Evolutionary conservation across 2,329 filamentous ascomycete species (phyloP), one percentile per base, ranked within the genome.

Genomic region (Emericellopsis cladophorae): DNA sequence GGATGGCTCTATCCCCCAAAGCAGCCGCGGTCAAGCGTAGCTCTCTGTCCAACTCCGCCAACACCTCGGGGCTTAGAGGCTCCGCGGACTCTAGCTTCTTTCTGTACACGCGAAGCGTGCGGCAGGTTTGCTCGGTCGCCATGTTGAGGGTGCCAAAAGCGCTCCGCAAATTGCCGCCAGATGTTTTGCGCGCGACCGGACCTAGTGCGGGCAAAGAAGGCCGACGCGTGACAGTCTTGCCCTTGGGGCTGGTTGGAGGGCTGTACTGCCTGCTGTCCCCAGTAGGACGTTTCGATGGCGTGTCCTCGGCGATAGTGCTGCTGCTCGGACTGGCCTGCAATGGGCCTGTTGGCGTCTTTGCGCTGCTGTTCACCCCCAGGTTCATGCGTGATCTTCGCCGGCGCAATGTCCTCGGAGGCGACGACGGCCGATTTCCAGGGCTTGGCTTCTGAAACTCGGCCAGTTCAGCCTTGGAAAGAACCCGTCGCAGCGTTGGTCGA

Each of bases 391-490:
- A 81, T 14, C 70, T 67, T 41, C 73, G 72, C 31, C 72, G 68
- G 24, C 67, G 62, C 6, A 80, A 46, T 0, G 67, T 62, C 42
- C 76, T 64, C 2, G 74, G 69, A 1, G 77, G 76, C 14, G 42
- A 44, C 11, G 32, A n/a, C 18, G 33, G 41, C 11, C 41, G 31
- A 38, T 41, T 39, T 9, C 15, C 22, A 8, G 64, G 57, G 1
- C 67, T 64, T 4, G 71, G 64, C 5, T 74, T 64, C 46, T 78
- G 75, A 45, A 94, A 89, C 45, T 89, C 85, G 8, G 87, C 84
- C 33, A 96, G 66, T 52, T 96, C 90, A 1, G 83, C 81, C 50
- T 84, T 87, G 2, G 89, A 95, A 26, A 96, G 68, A 8, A 98
- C 84, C 42, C 85, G 83, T 40, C 92, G 75, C 29, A 96, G 64